These are phyloP conservation scores for Punica granatum DNA, from an alignment of 345 rosid species.

Conservation along the genomic window DNA sequence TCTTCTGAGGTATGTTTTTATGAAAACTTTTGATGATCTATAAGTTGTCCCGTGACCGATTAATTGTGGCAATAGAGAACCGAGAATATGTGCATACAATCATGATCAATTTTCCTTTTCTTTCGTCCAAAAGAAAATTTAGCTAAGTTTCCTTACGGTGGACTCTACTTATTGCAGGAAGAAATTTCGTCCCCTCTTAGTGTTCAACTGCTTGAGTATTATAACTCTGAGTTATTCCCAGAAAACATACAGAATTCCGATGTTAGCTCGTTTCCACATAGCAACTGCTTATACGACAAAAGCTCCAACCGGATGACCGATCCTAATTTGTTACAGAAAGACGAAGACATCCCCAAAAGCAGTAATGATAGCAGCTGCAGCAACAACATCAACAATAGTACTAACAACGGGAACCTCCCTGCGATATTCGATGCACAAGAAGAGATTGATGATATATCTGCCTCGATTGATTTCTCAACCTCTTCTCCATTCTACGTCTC, in stretches of 20 bases:
- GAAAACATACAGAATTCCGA: slow-evolving; percentile 61
- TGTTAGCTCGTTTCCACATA: slow-evolving; percentile 39
- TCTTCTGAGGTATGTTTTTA: not conserved
- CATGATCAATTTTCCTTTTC: no score
- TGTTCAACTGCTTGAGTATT: slow-evolving; percentile 56
- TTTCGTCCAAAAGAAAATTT: not conserved
- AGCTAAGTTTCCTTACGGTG: not conserved
- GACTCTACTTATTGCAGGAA: slow-evolving; percentile 41
- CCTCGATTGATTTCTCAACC: slow-evolving; percentile 86
- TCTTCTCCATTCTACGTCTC: slow-evolving; percentile 53
- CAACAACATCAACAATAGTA: slow-evolving; percentile 10
- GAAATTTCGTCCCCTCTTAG: slow-evolving; percentile 69
- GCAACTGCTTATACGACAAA: slow-evolving; percentile 38
- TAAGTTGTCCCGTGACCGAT: no score
- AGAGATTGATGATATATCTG: slow-evolving; percentile 70
- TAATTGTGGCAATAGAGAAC: no score
- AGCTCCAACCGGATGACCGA: slow-evolving; percentile 25
- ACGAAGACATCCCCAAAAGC: slow-evolving; percentile 23
- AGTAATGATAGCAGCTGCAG: slow-evolving; percentile 14
- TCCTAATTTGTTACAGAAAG: slow-evolving; percentile 27
- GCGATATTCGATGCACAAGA: slow-evolving; percentile 44
- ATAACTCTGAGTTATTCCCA: slow-evolving; percentile 57
- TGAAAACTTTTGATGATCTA: not conserved
- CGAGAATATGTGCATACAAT: no score
- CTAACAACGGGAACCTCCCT: slow-evolving; percentile 34